A percentile compares a stretch with the other conserved stretches of the same genome.
Conservation (phyloP, 495 filamentous ascomycete genomes). For the Trichoderma reesei region DNA sequence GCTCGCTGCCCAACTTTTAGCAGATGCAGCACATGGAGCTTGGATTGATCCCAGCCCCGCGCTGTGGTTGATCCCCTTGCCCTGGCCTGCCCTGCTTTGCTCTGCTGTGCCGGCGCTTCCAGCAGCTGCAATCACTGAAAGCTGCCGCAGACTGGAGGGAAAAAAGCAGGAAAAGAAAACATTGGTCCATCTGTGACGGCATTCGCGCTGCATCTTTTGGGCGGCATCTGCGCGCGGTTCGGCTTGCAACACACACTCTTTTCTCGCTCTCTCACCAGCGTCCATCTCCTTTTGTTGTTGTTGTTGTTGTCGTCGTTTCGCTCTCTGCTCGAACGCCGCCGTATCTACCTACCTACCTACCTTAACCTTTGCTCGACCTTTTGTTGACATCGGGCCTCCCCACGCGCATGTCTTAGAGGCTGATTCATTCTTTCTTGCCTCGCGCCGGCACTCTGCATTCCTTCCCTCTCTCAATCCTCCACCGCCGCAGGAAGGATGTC, state of each 20-base stretch:
- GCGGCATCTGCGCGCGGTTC: neutral
- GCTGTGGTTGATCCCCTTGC: neutral
- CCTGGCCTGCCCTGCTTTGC: too few relatives aligned
- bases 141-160: neutral
- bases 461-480: neutral
- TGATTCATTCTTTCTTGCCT: neutral
- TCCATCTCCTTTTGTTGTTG: neutral
- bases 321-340: neutral
- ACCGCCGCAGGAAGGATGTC: neutral
- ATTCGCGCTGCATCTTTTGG: neutral
- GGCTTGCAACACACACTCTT: too few relatives aligned
- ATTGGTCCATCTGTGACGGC: slow-evolving; percentile 2
- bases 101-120: neutral
- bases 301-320: neutral
- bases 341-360: neutral
- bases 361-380: neutral
- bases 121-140: neutral
- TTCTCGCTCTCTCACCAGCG: too few relatives aligned
- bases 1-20: slow-evolving; percentile 1
- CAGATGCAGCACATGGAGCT: neutral
- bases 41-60: neutral
- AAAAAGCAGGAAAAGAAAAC: slow-evolving; percentile 1
- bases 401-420: slow-evolving; percentile 1
- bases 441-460: neutral
- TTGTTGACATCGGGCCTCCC: neutral